A percentile compares a stretch with the other conserved stretches of the same genome.
These are phyloP conservation scores for Tagetes erecta DNA, from an alignment of 129 eudicot species.

Conservation along the genomic window DNA sequence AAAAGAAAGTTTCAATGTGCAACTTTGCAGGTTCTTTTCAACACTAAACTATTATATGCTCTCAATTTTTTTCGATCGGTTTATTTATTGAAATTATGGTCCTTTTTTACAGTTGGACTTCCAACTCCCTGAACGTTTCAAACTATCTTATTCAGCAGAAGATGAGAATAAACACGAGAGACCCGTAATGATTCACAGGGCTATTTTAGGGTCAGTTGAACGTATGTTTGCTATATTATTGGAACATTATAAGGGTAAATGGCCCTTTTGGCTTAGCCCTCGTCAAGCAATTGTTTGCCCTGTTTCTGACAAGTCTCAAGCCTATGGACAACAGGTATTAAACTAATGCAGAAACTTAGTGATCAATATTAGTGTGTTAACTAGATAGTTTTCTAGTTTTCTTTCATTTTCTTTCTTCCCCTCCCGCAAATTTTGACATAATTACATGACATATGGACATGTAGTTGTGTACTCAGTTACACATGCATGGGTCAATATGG, in stretches of 20 bases:
- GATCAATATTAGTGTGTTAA: background rate
- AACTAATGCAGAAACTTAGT: background rate
- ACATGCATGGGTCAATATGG: background rate
- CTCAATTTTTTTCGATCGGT: background rate
- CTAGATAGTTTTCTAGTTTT: background rate
- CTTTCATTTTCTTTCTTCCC: background rate
- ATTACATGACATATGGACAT: too few species aligned
- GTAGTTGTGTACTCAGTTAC: background rate
- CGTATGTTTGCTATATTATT: constrained; percentile 93
- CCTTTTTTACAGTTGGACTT: constrained; percentile 75
- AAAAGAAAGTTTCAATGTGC: constrained; percentile 94
- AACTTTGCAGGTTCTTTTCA: constrained; percentile 70
- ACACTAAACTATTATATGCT: background rate
- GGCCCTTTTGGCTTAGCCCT: constrained; percentile 99
- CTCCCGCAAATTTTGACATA: too few species aligned
- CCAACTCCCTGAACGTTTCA: constrained; percentile 86
- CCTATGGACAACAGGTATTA: constrained; percentile 74
- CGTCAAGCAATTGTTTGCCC: constrained; percentile 94
- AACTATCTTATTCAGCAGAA: constrained; percentile 75
- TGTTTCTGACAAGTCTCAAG: constrained; percentile 77
- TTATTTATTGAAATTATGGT: constrained; percentile 8
- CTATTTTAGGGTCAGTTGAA: constrained; percentile 92
- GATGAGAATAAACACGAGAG: constrained; percentile 84
- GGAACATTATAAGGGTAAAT: constrained; percentile 95
- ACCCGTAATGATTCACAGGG: constrained; percentile 97